These are phyloP conservation scores for Forsythia suspensa DNA, from an alignment of 257 asterid genomes.

Conservation along the genomic window DNA sequence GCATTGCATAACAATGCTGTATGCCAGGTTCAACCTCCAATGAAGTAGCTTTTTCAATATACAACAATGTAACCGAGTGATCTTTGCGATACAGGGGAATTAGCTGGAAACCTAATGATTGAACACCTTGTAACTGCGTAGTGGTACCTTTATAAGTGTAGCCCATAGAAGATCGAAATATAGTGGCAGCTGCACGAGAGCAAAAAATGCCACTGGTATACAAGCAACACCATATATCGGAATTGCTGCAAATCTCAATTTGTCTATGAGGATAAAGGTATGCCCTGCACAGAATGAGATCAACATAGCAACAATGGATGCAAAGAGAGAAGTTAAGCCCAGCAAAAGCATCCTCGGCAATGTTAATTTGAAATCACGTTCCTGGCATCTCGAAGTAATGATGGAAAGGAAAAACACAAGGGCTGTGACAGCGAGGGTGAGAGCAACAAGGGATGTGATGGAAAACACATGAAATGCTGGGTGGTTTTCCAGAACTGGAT, in stretches of 20 bases:
- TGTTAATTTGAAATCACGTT: constrained; percentile 36
- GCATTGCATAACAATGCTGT: neutral
- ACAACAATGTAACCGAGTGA: neutral
- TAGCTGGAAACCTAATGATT: constrained; percentile 3
- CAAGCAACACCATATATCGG: constrained; percentile 34
- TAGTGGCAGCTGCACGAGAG: constrained; percentile 47
- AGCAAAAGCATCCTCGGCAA: constrained; percentile 51
- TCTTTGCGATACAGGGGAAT: neutral
- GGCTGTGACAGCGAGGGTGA: constrained; percentile 61
- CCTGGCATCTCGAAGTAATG: constrained; percentile 55
- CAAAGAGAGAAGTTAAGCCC: constrained; percentile 49
- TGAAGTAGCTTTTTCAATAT: neutral
- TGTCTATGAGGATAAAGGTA: constrained; percentile 29
- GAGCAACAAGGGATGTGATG: constrained; percentile 39
- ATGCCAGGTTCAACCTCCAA: neutral
- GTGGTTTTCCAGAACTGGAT: constrained; percentile 29
- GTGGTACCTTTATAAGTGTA: constrained; percentile 31
- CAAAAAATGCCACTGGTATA: constrained; percentile 33
- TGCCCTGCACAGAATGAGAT: constrained; percentile 23
- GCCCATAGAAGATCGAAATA: constrained; percentile 61
- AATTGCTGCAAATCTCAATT: constrained; percentile 27
- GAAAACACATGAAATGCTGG: constrained; percentile 27
- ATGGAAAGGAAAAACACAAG: constrained; percentile 58
- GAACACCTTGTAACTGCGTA: constrained; percentile 42
- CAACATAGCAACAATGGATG: constrained; percentile 52